These are phyloP conservation scores for Rhizophora apiculata DNA, from an alignment of 345 rosid genomes.

Conservation along the genomic window DNA sequence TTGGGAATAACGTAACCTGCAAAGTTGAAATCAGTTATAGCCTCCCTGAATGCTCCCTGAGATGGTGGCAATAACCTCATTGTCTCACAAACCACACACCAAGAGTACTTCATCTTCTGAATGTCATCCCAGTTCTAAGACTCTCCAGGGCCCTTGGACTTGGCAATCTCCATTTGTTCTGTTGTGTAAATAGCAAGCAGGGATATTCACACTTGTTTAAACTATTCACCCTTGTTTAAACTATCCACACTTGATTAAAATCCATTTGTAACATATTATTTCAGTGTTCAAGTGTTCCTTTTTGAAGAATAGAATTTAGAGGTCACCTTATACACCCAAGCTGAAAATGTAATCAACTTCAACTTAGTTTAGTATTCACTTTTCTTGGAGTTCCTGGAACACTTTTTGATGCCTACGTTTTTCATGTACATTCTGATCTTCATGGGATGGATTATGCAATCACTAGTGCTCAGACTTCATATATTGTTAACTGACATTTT, in stretches of 20 bases:
- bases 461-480: no score
- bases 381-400: no score
- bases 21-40: not conserved
- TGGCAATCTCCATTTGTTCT: constrained; percentile 9
- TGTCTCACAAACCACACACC: constrained; percentile 2
- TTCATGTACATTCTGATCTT: no score
- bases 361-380: no score
- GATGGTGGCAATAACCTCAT: not conserved
- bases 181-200: not conserved
- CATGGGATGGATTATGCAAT: no score
- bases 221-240: not conserved
- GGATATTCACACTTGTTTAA: not conserved
- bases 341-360: no score
- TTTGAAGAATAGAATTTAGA: no score
- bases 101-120: constrained; percentile 6
- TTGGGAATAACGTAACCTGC: constrained; percentile 4
- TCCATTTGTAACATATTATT: no score
- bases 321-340: no score
- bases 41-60: constrained; percentile 1
- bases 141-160: constrained; percentile 1
- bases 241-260: not conserved
- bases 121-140: constrained; percentile 1
- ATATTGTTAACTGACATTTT: no score
- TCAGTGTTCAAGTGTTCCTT: not conserved
- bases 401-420: no score